Evolutionary conservation across 2,329 filamentous ascomycete genomes (phyloP).

Genomic region (Fusarium multiceps): DNA sequence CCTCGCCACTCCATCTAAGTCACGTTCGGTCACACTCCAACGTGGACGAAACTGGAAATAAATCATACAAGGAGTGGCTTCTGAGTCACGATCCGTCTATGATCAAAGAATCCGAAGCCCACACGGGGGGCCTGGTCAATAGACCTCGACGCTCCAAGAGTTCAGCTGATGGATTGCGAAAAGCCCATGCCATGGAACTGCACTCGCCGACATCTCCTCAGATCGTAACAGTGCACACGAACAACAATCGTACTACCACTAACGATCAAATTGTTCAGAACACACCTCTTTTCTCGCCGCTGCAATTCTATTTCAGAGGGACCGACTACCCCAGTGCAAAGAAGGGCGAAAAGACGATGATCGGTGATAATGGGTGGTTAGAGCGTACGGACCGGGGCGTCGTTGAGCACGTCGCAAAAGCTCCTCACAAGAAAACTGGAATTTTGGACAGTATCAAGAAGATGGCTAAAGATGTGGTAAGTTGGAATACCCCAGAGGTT

Average conservation of each 20-base stretch:
- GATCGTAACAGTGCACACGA: conserved; percentile 12
- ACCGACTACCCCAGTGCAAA: conserved; percentile 53
- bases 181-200: conserved; percentile 16
- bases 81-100: conserved; percentile 35
- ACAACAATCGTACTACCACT: conserved; percentile 7
- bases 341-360: conserved; percentile 62
- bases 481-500: conserved; percentile 26
- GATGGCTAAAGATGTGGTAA: conserved; percentile 66
- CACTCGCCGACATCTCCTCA: conserved; percentile 32
- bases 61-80: conserved; percentile 46
- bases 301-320: conserved; percentile 57
- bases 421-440: conserved; percentile 53
- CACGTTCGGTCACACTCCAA: conserved; percentile 37
- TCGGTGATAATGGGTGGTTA: conserved; percentile 68
- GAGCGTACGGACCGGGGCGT: conserved; percentile 54
- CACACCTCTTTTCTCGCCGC: conserved; percentile 55
- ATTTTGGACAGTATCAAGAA: conserved; percentile 62
- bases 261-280: conserved; percentile 14
- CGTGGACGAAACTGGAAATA: conserved; percentile 32
- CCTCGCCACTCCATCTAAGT: conserved; percentile 38
- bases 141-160: conserved; percentile 47
- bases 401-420: conserved; percentile 42
- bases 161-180: conserved; percentile 41
- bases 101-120: conserved; percentile 25
- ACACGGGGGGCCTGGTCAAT: conserved; percentile 31